phyloP scores from a whole-genome alignment of 768 basidiomycete species.

The Psilocybe cyanescens region DNA sequence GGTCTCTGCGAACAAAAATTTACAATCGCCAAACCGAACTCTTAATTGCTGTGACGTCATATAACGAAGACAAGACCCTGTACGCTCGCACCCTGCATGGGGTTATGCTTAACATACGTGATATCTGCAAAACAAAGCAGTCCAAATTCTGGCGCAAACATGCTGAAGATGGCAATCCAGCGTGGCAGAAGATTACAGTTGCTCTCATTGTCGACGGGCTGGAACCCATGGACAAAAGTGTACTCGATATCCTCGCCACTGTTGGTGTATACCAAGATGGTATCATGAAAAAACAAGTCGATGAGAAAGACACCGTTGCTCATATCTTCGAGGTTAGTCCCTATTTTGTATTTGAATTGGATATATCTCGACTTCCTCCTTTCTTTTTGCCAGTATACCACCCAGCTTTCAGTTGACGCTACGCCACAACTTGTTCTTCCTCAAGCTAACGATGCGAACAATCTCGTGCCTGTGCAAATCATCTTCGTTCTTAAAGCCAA shows the following conservation, averaged over 20 bases:
- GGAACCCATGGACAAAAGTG: slow-evolving; percentile 94
- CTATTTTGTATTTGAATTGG: slow-evolving; percentile 5
- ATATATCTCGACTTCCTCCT: not conserved
- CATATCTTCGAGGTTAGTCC: slow-evolving; percentile 88
- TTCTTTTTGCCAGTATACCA: slow-evolving; percentile 75
- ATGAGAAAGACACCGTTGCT: slow-evolving; percentile 87
- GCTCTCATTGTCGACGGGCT: slow-evolving; percentile 92
- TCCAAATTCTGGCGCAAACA: slow-evolving; percentile 88
- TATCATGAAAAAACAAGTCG: slow-evolving; percentile 91
- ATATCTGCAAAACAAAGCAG: slow-evolving; percentile 96
- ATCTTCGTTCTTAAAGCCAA: slow-evolving; percentile 92
- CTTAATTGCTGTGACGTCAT: slow-evolving; percentile 92
- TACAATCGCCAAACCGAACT: slow-evolving; percentile 93
- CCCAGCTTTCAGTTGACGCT: slow-evolving; percentile 91
- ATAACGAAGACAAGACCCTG: slow-evolving; percentile 93
- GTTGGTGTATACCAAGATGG: slow-evolving; percentile 95
- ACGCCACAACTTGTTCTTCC: slow-evolving; percentile 92
- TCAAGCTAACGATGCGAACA: slow-evolving; percentile 87
- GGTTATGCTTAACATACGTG: slow-evolving; percentile 96
- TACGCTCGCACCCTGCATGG: slow-evolving; percentile 92
- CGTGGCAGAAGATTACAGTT: slow-evolving; percentile 91
- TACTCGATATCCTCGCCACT: slow-evolving; percentile 86
- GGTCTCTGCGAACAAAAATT: slow-evolving; percentile 80
- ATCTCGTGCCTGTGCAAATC: slow-evolving; percentile 90
- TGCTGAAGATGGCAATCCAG: slow-evolving; percentile 83